phyloP scores from a whole-genome alignment of 2,329 filamentous ascomycete species.

The Cordyceps javanica region DNA sequence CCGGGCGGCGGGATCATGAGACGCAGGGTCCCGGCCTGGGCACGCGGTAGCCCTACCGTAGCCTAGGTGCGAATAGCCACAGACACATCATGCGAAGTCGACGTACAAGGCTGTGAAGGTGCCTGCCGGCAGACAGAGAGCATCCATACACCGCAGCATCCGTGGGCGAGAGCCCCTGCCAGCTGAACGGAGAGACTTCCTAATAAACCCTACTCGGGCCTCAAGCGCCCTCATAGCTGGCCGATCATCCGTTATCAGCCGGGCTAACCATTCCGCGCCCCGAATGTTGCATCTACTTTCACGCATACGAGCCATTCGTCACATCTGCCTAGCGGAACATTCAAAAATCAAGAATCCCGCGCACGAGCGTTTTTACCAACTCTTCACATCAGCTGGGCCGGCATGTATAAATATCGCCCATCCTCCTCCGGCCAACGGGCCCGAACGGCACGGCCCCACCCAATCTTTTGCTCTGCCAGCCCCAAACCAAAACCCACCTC shows the following conservation, averaged over 20 bases:
- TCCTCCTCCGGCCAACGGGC: background rate
- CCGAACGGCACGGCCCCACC: constrained; percentile 5
- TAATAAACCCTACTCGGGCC: background rate
- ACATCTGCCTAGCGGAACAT: background rate
- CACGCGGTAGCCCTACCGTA: too few relatives aligned
- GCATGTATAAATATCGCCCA: background rate
- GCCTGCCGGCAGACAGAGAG: too few relatives aligned
- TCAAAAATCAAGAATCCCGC: background rate
- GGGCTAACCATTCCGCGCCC: background rate
- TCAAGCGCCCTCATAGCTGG: background rate
- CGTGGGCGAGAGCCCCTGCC: background rate
- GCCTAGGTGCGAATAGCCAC: too few relatives aligned
- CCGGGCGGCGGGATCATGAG: too few relatives aligned
- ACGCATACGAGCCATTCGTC: background rate
- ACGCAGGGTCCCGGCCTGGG: too few relatives aligned
- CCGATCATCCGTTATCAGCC: background rate
- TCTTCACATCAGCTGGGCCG: background rate
- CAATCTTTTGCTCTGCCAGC: background rate
- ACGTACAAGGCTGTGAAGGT: too few relatives aligned
- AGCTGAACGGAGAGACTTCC: background rate
- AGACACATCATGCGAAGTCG: too few relatives aligned
- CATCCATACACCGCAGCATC: background rate
- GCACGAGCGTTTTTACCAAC: too few relatives aligned
- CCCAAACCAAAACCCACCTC: background rate
- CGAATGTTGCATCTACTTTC: background rate